Conservation (phyloP, 2,329 filamentous ascomycete genomes). For the Cytospora chrysosperma region DNA sequence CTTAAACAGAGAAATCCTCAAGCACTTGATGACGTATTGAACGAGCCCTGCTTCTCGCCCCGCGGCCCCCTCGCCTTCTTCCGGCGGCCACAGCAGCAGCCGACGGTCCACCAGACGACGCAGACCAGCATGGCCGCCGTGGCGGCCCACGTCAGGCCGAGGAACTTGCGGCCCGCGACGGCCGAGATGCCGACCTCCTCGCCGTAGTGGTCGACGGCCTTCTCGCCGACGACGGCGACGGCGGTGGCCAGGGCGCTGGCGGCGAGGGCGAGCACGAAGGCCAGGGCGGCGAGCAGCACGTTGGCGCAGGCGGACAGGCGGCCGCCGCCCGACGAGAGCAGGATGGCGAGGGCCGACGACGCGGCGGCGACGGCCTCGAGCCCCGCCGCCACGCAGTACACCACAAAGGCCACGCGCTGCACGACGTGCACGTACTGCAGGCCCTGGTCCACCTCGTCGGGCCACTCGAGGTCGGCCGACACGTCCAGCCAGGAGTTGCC, state of each 20-base stretch:
- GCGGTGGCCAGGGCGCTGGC: conserved; percentile 11
- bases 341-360: background rate
- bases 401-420: conserved; percentile 11
- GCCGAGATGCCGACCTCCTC: conserved; percentile 12
- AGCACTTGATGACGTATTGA: background rate
- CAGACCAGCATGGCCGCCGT: conserved; percentile 6
- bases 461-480: conserved; percentile 6
- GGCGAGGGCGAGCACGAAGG: background rate
- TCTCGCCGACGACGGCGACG: conserved; percentile 1
- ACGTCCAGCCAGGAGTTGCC: conserved; percentile 9
- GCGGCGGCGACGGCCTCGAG: conserved; percentile 1
- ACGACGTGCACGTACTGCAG: conserved; percentile 11
- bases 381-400: conserved; percentile 7
- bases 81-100: conserved; percentile 5
- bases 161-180: background rate
- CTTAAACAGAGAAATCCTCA: background rate
- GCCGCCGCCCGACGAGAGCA: conserved; percentile 8
- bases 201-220: background rate
- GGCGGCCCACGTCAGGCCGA: conserved; percentile 11
- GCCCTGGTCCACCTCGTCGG: conserved; percentile 11
- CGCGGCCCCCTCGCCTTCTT: background rate
- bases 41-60: background rate
- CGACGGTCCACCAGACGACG: conserved; percentile 10
- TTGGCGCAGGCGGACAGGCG: conserved; percentile 8
- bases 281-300: background rate